These are phyloP conservation scores for Phytophthora citrophthora DNA, from an alignment of 352 stramenopile genomes.

Conservation along the genomic window DNA sequence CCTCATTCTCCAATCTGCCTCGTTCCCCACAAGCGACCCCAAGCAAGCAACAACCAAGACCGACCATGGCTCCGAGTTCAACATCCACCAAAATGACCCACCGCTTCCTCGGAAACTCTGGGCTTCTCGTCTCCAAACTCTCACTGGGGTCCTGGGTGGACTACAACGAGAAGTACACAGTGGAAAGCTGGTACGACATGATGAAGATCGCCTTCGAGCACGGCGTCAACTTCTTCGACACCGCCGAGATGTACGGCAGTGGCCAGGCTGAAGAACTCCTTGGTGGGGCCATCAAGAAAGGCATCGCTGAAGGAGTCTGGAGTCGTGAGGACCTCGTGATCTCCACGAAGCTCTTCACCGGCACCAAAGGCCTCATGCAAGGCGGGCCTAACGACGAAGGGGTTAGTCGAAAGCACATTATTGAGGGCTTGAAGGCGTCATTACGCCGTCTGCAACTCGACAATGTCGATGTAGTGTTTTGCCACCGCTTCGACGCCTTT, in stretches of 20 bases:
- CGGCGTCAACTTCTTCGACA: slow-evolving; percentile 6
- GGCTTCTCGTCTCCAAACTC: slow-evolving; percentile 3
- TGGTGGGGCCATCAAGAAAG: background rate
- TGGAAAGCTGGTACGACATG: background rate
- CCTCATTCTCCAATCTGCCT: background rate
- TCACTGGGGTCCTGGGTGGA: background rate
- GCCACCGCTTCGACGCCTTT: background rate
- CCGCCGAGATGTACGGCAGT: background rate
- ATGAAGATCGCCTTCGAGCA: slow-evolving; percentile 3
- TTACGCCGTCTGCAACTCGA: background rate
- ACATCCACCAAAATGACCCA: background rate
- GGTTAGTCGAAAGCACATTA: background rate
- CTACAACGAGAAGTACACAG: slow-evolving; percentile 1
- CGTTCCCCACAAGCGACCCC: background rate
- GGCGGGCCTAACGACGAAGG: background rate
- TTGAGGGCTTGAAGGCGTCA: slow-evolving; percentile 3
- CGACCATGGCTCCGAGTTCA: background rate
- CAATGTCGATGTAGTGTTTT: slow-evolving; percentile 1
- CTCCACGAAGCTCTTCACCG: slow-evolving; percentile 1
- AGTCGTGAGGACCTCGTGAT: slow-evolving; percentile 1
- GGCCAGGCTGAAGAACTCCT: background rate
- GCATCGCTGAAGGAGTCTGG: background rate
- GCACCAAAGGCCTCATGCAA: background rate
- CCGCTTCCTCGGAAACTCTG: background rate
- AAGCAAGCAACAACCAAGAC: background rate